phyloP scores from a whole-genome alignment of 352 stramenopile genomes.

The Globisporangium okanoganense region DNA sequence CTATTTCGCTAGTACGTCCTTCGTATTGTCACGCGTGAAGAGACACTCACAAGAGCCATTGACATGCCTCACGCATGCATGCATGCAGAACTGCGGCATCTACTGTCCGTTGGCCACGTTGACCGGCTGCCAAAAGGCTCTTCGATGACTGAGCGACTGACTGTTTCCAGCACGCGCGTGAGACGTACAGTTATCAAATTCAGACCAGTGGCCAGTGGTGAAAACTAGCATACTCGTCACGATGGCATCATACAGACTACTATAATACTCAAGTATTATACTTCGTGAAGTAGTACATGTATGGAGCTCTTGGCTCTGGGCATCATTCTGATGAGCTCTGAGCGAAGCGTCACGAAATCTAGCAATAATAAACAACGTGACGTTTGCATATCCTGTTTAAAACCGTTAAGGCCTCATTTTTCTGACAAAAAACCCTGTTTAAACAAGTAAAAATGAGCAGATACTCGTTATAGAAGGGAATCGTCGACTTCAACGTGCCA shows the following conservation, averaged over 20 bases:
- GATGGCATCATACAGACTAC: no score
- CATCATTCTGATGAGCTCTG: no score
- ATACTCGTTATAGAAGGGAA: neutral
- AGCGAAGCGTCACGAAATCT: no score
- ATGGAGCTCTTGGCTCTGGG: no score
- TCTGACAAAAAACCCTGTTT: neutral
- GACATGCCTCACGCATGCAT: neutral
- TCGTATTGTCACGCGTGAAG: neutral
- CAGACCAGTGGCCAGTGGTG: no score
- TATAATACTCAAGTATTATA: no score
- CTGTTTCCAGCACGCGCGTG: neutral
- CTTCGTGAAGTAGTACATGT: no score
- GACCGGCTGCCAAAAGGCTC: neutral
- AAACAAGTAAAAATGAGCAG: neutral
- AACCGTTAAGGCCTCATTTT: no score
- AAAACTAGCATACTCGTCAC: no score
- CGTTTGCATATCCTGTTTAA: no score
- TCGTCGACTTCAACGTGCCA: neutral
- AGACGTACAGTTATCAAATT: neutral
- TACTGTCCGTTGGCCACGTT: neutral
- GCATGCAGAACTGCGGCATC: neutral
- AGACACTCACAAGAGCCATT: neutral
- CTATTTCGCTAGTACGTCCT: neutral
- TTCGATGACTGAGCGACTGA: neutral
- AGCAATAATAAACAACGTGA: no score